Evolutionary conservation across 2,329 filamentous ascomycete species (phyloP), one percentile per base, ranked within the genome.

Genomic region (Fusarium fujikuroi): DNA sequence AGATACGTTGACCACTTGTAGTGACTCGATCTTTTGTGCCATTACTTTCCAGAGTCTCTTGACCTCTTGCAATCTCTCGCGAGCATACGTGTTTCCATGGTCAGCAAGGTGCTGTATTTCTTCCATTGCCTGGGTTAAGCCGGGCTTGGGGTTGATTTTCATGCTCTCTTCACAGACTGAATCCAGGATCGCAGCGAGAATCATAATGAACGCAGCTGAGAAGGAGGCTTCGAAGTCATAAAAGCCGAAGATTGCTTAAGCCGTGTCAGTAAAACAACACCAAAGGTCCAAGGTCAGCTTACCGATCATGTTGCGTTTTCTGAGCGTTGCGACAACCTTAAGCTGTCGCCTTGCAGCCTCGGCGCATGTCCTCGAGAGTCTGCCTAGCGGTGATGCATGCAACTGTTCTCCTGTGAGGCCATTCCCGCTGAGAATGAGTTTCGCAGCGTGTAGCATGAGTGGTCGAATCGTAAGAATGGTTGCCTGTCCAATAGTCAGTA

Each of bases 301-400:
- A 80, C 78, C 74, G 21, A 80, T 73, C 52, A 80, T 80, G 18
- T 80, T 77, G 28, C 76, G 75, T 28, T 76, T 79, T 25, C 78
- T 71, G 4, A 80, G 73, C 2, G 78, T 77, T 18, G 75, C 76
- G 9, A 79, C 75, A 7, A 79, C 78, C 44, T 77, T 76, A 16
- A 79, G 60, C 10, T 78, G 68, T 28, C 78, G 69, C 9, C 78
- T 74, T 12, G 78, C 78, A 28, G 78, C 78, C 70, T 79, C 78
- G 1, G 77, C 76, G 14, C 78, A 79, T 10, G 78, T 79, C 36
- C 73, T 73, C 3, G 78, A 79, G 7, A 79, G 52, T 42, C 75
- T 72, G 21, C 77, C 78, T 4, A 79, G 70, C 4, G 77, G 75
- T 1, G 78, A 78, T 12, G 73, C 74, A 34, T 74, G 74, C 4